Evolutionary conservation across 768 basidiomycete species (phyloP).

Genomic region (Amanita pallidorosea): DNA sequence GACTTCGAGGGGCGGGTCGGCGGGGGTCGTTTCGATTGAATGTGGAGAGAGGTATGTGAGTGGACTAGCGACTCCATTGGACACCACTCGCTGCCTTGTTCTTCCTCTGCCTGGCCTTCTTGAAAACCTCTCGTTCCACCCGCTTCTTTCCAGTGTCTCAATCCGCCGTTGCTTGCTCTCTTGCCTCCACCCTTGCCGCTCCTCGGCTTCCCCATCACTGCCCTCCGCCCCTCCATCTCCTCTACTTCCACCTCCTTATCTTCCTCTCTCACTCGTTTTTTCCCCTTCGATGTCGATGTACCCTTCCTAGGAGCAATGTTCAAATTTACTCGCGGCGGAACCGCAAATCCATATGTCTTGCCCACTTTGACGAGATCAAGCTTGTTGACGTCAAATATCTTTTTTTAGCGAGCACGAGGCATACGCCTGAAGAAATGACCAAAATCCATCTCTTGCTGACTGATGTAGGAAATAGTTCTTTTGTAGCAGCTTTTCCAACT

Average conservation of each 20-base stretch:
- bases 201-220: conserved; percentile 18
- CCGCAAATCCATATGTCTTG: conserved; percentile 89
- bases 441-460: conserved; percentile 86
- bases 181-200: conserved; percentile 11
- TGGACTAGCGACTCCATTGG: conserved; percentile 47
- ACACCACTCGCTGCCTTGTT: conserved; percentile 19
- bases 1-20: conserved; percentile 65
- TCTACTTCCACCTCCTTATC: conserved; percentile 29
- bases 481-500: conserved; percentile 91
- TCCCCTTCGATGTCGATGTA: conserved; percentile 18
- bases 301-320: conserved; percentile 41
- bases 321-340: conserved; percentile 86
- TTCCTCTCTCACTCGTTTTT: conserved; percentile 21
- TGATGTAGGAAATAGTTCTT: conserved; percentile 97
- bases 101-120: conserved; percentile 35
- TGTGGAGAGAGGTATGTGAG: conserved; percentile 8
- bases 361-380: conserved; percentile 93
- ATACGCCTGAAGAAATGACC: conserved; percentile 94
- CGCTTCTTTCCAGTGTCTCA: conserved; percentile 50
- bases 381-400: conserved; percentile 92
- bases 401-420: conserved; percentile 97
- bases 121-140: conserved; percentile 66
- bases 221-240: conserved; percentile 6
- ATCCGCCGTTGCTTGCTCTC: conserved; percentile 39
- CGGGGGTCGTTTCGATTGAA: conserved; percentile 14